Evolutionary conservation across 768 basidiomycete genomes (phyloP).

Genomic region (Lactarius trivialis): DNA sequence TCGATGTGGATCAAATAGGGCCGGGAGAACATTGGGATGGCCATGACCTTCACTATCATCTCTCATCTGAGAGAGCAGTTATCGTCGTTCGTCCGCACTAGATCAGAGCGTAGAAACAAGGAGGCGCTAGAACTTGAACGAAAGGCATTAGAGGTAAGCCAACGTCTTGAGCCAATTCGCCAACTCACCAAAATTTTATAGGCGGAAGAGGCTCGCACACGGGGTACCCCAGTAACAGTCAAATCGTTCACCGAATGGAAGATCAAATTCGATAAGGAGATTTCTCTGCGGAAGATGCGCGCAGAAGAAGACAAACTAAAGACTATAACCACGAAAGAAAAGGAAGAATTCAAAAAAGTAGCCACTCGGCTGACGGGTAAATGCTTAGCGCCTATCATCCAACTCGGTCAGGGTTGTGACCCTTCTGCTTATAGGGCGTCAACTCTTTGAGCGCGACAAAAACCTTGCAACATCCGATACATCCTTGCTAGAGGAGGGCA

Average conservation of each 20-base stretch:
- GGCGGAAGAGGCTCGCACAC: conserved; percentile 83
- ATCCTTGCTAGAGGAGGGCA: conserved; percentile 74
- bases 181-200: conserved; percentile 29
- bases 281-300: conserved; percentile 46
- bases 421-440: conserved; percentile 55
- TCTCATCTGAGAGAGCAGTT: conserved; percentile 79
- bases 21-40: conserved; percentile 86
- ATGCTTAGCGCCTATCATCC: conserved; percentile 25
- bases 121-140: conserved; percentile 72
- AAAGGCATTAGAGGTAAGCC: conserved; percentile 62
- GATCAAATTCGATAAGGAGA: conserved; percentile 65
- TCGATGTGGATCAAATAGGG: conserved; percentile 40
- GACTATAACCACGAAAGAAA: conserved; percentile 66
- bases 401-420: conserved; percentile 6
- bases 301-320: conserved; percentile 79
- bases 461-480: conserved; percentile 71
- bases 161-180: neutral
- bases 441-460: conserved; percentile 82
- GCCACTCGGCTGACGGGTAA: conserved; percentile 61
- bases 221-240: conserved; percentile 86
- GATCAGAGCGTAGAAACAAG: conserved; percentile 48
- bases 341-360: conserved; percentile 73
- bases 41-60: conserved; percentile 95
- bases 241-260: conserved; percentile 83
- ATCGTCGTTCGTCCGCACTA: conserved; percentile 50